Evolutionary conservation across 2,329 filamentous ascomycete genomes (phyloP).

Genomic region (Penicillium oxalicum): DNA sequence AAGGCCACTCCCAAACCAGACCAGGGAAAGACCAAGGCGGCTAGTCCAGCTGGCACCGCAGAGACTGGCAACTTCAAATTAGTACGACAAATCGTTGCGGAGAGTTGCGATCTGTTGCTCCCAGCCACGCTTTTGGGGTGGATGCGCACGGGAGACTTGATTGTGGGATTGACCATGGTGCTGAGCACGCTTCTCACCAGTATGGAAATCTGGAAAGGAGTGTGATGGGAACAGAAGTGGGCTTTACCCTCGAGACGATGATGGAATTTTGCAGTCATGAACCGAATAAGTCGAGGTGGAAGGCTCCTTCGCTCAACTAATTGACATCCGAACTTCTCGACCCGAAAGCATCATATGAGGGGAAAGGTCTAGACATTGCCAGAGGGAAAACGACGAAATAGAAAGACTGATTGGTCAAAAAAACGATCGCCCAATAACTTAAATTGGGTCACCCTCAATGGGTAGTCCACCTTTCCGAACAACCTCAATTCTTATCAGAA

Average conservation of each 20-base stretch:
- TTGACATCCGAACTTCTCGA: too few species aligned
- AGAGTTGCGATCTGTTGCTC: constrained; percentile 57
- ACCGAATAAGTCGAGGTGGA: neutral
- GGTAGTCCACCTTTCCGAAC: too few species aligned
- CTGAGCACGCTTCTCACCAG: constrained; percentile 58
- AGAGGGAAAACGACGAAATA: too few species aligned
- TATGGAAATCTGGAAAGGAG: constrained; percentile 52
- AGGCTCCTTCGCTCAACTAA: too few species aligned
- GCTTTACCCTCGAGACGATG: neutral
- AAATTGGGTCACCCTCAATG: too few species aligned
- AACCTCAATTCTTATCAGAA: too few species aligned
- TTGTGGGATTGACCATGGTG: constrained; percentile 55
- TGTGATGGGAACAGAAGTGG: constrained; percentile 3
- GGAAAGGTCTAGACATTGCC: too few species aligned
- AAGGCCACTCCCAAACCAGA: constrained; percentile 18
- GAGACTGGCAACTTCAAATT: constrained; percentile 23
- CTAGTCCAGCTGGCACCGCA: neutral
- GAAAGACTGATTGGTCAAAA: too few species aligned
- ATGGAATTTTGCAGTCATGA: neutral
- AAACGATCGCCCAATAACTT: too few species aligned
- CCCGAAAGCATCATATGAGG: too few species aligned
- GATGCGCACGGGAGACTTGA: constrained; percentile 48
- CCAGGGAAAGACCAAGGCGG: constrained; percentile 17
- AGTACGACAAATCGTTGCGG: constrained; percentile 48
- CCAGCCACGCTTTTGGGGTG: constrained; percentile 58